phyloP scores from a whole-genome alignment of 2,329 filamentous ascomycete species.

The Thelonectria rubi region DNA sequence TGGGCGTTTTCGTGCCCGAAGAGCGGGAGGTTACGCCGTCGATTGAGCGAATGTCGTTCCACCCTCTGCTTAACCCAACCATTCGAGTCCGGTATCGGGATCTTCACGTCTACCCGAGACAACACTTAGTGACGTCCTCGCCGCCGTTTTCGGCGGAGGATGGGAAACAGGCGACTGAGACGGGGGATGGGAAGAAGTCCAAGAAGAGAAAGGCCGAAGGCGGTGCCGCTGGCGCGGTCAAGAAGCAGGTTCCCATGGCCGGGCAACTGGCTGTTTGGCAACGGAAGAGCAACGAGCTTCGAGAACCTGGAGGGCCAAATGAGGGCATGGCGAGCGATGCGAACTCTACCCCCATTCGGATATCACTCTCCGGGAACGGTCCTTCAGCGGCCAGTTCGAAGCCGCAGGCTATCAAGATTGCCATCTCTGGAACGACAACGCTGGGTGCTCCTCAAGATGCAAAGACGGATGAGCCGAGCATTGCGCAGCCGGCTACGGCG shows the following conservation, averaged over 20 bases:
- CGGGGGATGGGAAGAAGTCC: conserved; percentile 48
- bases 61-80: conserved; percentile 72
- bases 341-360: conserved; percentile 36
- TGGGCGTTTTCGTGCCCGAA: conserved; percentile 84
- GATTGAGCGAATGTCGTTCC: conserved; percentile 72
- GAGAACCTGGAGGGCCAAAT: conserved; percentile 31
- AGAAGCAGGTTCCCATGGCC: conserved; percentile 53
- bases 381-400: conserved; percentile 26
- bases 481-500: conserved; percentile 20
- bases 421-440: conserved; percentile 42
- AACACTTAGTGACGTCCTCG: conserved; percentile 66
- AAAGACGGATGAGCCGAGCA: conserved; percentile 21
- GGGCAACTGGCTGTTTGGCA: conserved; percentile 57
- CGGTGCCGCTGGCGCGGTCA: conserved; percentile 41
- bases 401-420: conserved; percentile 43
- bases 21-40: conserved; percentile 64
- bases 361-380: conserved; percentile 31
- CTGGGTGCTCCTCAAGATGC: conserved; percentile 25
- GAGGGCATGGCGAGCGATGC: conserved; percentile 25
- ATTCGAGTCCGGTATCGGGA: conserved; percentile 81
- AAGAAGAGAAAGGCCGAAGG: conserved; percentile 66
- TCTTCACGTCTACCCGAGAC: conserved; percentile 74
- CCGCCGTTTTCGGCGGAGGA: conserved; percentile 51
- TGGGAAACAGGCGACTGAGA: conserved; percentile 40
- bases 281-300: conserved; percentile 54